Evolutionary conservation across 2,329 filamentous ascomycete species (phyloP), one percentile per base, ranked within the genome.

Genomic region (Diaporthe sp.): DNA sequence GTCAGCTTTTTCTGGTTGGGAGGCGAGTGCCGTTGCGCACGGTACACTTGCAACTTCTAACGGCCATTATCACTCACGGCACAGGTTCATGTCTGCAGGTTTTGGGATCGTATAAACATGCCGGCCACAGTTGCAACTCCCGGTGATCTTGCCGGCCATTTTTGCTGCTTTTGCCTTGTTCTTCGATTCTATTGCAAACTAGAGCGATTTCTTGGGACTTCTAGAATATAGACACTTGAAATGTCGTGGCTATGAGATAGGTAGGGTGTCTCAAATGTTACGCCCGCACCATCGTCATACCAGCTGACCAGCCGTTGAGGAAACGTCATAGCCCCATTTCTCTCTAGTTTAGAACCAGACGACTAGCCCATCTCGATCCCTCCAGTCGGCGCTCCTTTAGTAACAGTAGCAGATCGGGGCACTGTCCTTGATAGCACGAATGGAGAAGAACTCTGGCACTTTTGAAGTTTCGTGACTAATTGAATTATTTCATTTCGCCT

Each of bases 21-120:
- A 39, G 37, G 37, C 37, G 37, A 39, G 12, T 13, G 10, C 37
- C 37, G 12, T 39, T 13, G 37, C 37, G 12, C n/a, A 3, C n/a
- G 25, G n/a, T 55, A n/a, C 44, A 67, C 28, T 4, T 12, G 28
- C 12, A 51, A 22, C 28, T n/a, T 2, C 9, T 22, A 1, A 10
- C 28, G 9, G 31, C 4, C 12, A 1, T 9, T 39, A 13, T 44
- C n/a, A 51, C 62, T 67, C 8, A 67, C 62, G 62, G 31, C 62
- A 67, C 12, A 67, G 42, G 28, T 67, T 51, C 44, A 67, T 67
- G 28, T 67, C 62, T 51, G 28, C 37, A 28, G 62, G 62, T 22
- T 67, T 51, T 12, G 62, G 44, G 44, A 67, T 67, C 4, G 62
- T 53, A 10, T 68, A 68, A 2, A 46, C 31, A 53, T 53, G 62